phyloP scores from a whole-genome alignment of 2,329 filamentous ascomycete genomes.

The Coniochaeta sp. region DNA sequence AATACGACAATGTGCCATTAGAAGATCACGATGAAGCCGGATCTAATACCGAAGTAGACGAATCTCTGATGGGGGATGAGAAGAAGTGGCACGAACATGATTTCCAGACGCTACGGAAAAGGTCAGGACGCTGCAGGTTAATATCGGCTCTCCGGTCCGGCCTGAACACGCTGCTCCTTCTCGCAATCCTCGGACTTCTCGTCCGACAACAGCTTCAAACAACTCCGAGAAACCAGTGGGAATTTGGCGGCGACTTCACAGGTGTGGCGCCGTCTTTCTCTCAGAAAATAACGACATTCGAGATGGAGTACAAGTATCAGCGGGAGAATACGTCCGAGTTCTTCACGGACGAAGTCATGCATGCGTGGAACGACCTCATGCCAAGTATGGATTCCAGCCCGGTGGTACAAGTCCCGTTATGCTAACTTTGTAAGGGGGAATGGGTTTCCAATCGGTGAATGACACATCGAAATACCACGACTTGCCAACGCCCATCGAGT shows the following conservation, averaged over 20 bases:
- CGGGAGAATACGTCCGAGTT: slow-evolving; percentile 27
- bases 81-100: slow-evolving; percentile 20
- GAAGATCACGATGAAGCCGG: slow-evolving; percentile 23
- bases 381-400: slow-evolving; percentile 10
- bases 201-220: slow-evolving; percentile 21
- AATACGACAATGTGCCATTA: slow-evolving; percentile 22
- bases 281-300: slow-evolving; percentile 23
- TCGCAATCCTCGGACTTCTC: slow-evolving; percentile 28
- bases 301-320: slow-evolving; percentile 24
- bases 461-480: slow-evolving; percentile 26
- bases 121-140: slow-evolving; percentile 14
- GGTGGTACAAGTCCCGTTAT: slow-evolving; percentile 9
- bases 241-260: slow-evolving; percentile 28
- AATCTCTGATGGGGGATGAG: slow-evolving; percentile 30
- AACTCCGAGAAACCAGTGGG: slow-evolving; percentile 15
- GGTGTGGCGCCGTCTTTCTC: slow-evolving; percentile 21
- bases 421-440: slow-evolving; percentile 15
- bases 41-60: slow-evolving; percentile 31
- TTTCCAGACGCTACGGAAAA: slow-evolving; percentile 13
- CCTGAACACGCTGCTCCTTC: slow-evolving; percentile 27
- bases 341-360: slow-evolving; percentile 24
- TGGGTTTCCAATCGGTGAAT: slow-evolving; percentile 28
- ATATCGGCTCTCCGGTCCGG: slow-evolving; percentile 19
- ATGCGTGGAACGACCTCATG: slow-evolving; percentile 27
- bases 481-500: slow-evolving; percentile 25